Base-by-base conservation (phyloP, 1,284 basidiomycete genomes). In the Farysia itapuensis region DNA sequence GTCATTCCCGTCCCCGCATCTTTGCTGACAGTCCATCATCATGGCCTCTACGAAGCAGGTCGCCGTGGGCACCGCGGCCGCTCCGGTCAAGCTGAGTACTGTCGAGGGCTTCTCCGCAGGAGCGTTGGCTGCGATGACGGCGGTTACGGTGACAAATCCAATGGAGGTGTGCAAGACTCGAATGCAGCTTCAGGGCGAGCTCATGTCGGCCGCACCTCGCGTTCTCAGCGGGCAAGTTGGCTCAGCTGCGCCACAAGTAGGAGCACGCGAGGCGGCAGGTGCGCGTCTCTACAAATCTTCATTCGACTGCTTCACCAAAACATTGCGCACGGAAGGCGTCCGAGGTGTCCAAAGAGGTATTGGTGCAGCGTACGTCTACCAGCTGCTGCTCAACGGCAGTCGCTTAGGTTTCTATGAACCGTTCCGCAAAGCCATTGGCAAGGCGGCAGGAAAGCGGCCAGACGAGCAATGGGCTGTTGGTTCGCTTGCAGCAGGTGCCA, bases 331-430 rank as follows among this genome's bases (percentile, higher is more conserved):
- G 72, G 94, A 98, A 78, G 94, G 94, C 11, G 80, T 97, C 41
- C 82, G 85, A 37, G 94, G 94, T 26, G 77, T 96, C 22, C 94
- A 98, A 78, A 82, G 94, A 77, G 94, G 94, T 56, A 82, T 98
- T 35, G 81, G 85, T 54, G 86, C 92, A 44, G 94, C 93, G 37
- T 67, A 68, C 40, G 53, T 70, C 20, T 75, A 75, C 43, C 72
- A 95, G 87, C 86, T 94, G 41, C 82, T 95, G 40, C 80, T 98
- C 53, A 98, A 98, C 72, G 95, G 94, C 9, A 95, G 89, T 24
- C 85, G 95, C 57, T 80, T 98, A 50, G 94, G 91, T 13, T 94
- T 98, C 77, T 98, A 96, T 77, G 94, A 98, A 75, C 93, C 93
- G 2, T 84, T 97, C 51, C 83, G 94, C 49, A 83, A 80, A 51